Evolutionary conservation across 306 rosid genomes (phyloP).

Genomic region (Gleditsia sinensis): DNA sequence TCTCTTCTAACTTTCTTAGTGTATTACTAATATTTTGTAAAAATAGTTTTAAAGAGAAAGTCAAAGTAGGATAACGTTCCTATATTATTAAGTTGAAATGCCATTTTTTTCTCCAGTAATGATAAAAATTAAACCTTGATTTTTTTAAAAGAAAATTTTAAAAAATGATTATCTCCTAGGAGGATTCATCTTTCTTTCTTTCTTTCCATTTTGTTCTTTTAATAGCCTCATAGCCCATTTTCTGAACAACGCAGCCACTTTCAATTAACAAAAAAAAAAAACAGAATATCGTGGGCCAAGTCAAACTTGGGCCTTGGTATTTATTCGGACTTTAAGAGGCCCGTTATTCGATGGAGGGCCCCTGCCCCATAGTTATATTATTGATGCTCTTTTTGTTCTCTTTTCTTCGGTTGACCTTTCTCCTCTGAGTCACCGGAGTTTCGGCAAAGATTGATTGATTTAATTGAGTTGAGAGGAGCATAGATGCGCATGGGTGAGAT

Average conservation of each 20-base stretch:
- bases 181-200: too few species aligned
- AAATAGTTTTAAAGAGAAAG: too few species aligned
- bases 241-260: not conserved
- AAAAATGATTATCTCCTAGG: too few species aligned
- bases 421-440: not conserved
- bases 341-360: not conserved
- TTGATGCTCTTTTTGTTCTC: not conserved
- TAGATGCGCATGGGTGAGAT: slow-evolving; percentile 56
- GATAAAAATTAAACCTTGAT: too few species aligned
- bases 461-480: not conserved
- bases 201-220: too few species aligned
- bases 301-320: not conserved
- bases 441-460: not conserved
- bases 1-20: too few species aligned
- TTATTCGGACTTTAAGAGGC: not conserved
- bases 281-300: not conserved
- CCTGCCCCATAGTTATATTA: not conserved
- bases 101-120: too few species aligned
- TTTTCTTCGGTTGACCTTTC: not conserved
- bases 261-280: not conserved
- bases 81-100: too few species aligned
- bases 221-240: too few species aligned
- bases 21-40: not conserved
- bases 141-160: too few species aligned
- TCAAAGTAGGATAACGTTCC: too few species aligned